Conservation (phyloP, 2,329 filamentous ascomycete genomes). For the Sarocladium strictum region DNA sequence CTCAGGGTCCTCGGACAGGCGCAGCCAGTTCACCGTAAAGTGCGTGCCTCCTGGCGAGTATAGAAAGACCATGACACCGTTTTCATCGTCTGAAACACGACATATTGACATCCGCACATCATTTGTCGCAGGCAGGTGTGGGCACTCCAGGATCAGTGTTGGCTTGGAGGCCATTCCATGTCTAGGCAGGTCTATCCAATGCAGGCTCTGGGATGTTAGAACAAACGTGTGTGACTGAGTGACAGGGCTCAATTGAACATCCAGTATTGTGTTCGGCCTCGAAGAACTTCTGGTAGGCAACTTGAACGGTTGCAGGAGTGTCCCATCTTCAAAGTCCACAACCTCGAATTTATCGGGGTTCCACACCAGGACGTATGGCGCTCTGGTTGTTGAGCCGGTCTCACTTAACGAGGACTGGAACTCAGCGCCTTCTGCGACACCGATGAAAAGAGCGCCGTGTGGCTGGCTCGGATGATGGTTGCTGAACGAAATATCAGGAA, state of each 20-base stretch:
- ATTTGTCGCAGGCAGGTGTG: conserved; percentile 21
- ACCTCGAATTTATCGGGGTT: conserved; percentile 27
- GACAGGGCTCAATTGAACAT: conserved; percentile 43
- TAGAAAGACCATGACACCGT: conserved; percentile 25
- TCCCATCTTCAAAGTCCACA: conserved; percentile 29
- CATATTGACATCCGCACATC: conserved; percentile 24
- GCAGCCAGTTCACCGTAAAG: conserved; percentile 31
- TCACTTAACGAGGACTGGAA: conserved; percentile 16
- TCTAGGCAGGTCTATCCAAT: conserved; percentile 37
- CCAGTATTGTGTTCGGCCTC: conserved; percentile 42
- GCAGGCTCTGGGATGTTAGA: conserved; percentile 47
- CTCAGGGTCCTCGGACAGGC: conserved; percentile 14
- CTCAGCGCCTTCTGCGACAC: conserved; percentile 18
- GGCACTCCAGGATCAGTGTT: conserved; percentile 21
- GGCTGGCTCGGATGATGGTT: conserved; percentile 25
- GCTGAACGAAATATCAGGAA: conserved; percentile 25
- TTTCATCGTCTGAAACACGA: conserved; percentile 16
- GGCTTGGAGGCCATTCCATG: conserved; percentile 15
- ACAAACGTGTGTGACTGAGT: conserved; percentile 48
- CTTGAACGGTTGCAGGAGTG: conserved; percentile 20
- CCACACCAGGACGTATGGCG: conserved; percentile 29
- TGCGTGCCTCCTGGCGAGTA: conserved; percentile 25
- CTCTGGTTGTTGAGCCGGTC: conserved; percentile 11
- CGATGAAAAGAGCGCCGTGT: conserved; percentile 39
- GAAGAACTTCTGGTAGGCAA: conserved; percentile 13